Conservation (phyloP, 345 rosid species). For the Pugionium cornutum region DNA sequence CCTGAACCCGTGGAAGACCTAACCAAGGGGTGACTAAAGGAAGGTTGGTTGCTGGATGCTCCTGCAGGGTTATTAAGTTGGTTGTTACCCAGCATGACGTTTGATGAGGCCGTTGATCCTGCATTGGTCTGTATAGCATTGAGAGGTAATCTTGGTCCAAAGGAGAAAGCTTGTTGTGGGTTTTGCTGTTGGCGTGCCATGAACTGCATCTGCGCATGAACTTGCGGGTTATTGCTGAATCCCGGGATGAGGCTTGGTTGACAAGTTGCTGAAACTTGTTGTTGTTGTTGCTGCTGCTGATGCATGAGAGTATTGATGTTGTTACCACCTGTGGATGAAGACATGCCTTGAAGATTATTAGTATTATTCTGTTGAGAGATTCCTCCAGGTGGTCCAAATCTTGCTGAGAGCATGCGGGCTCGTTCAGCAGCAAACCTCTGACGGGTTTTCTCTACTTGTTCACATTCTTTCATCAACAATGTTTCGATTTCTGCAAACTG, state of each 20-base stretch:
- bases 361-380: slow-evolving; percentile 50
- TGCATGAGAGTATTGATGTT: slow-evolving; percentile 51
- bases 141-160: slow-evolving; percentile 78
- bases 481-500: slow-evolving; percentile 99
- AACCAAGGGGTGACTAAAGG: slow-evolving; percentile 61
- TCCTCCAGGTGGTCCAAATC: slow-evolving; percentile 57
- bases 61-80: slow-evolving; percentile 38
- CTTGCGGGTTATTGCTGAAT: slow-evolving; percentile 55
- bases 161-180: slow-evolving; percentile 52
- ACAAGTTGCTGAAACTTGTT: slow-evolving; percentile 54
- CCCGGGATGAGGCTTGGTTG: slow-evolving; percentile 69
- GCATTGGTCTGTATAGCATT: slow-evolving; percentile 61
- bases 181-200: slow-evolving; percentile 61
- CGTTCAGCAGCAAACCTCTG: slow-evolving; percentile 81
- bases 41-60: slow-evolving; percentile 37
- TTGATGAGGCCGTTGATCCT: slow-evolving; percentile 57
- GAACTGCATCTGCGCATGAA: slow-evolving; percentile 76
- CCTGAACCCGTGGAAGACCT: slow-evolving; percentile 65
- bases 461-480: slow-evolving; percentile 89
- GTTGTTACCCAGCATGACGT: slow-evolving; percentile 60
- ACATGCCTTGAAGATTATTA: slow-evolving; percentile 51
- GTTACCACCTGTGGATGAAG: slow-evolving; percentile 57
- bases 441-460: slow-evolving; percentile 92
- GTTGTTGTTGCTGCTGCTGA: slow-evolving; percentile 9
- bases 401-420: slow-evolving; percentile 59